Base-by-base conservation (phyloP, 257 asterid genomes). In the Ehretia macrophylla region DNA sequence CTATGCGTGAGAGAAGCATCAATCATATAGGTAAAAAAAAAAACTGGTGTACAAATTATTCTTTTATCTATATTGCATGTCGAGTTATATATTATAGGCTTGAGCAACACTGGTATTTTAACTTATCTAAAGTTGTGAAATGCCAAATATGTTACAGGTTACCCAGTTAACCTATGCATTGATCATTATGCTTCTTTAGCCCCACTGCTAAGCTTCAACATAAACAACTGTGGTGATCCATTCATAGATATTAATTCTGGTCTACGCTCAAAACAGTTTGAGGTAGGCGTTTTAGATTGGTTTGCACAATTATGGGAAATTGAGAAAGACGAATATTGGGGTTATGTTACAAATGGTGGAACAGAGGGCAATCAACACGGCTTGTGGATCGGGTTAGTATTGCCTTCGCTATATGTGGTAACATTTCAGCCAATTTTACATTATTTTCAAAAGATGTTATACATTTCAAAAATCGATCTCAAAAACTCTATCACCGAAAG, bases 211-310 rank as follows among this genome's bases (percentile, higher is more conserved):
- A 48, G 53, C 12, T 70, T 58, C 10, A 65, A 65, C 19, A 58
- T 70, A 27, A 70, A 70, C 65, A 70, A 70, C 57, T 53, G 55
- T 53, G 75, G 75, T 13, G 75, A 70, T 45, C 75, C 75, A 0
- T 70, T 70, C 59, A 65, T 47, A 6, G 66, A 65, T n/a, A 59
- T 51, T 37, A 59, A 58, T 0, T 58, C 20, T 11, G 63, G 62
- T 63, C 46, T 64, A 1, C 70, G 58, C 65, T 70, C 75, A 38
- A 70, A 62, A 35, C 62, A 64, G 40, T 70, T 64, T 50, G 71
- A 64, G 59, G 67, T 64, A 42, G 67, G 58, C 13, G 75, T 70
- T 35, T 23, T 70, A 45, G 65, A 64, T 45, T 70, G 71, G 67
- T 59, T 70, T 53, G 67, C 75, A 8, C 57, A 53, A 3, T 40